Percentiles rank a stretch among this genome's conserved stretches.
phyloP scores from a whole-genome alignment of 345 rosid species.

The Dovyalis caffra region DNA sequence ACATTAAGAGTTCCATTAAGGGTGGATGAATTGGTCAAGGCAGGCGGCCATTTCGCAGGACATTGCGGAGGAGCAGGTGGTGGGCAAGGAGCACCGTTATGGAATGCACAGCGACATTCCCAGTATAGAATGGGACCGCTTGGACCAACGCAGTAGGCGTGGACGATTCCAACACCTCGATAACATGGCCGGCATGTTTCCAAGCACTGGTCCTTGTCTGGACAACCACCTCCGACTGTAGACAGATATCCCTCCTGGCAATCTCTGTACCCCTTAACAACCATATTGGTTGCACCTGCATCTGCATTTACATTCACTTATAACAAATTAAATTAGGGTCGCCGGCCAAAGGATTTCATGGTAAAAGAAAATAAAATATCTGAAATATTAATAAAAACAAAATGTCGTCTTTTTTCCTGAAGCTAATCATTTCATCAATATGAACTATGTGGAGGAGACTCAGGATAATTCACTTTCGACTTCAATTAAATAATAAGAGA shows the following conservation, averaged over 20 bases:
- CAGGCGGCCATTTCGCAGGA: neutral
- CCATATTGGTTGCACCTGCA: neutral
- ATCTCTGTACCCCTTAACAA: neutral
- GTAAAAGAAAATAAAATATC: neutral
- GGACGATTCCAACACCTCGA: neutral
- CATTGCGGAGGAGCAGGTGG: neutral
- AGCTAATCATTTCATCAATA: neutral
- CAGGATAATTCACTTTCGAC: too few species aligned
- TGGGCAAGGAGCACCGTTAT: constrained; percentile 12
- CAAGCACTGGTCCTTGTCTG: neutral
- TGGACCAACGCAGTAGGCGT: neutral
- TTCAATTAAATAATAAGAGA: too few species aligned
- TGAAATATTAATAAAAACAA: neutral
- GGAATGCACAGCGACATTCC: constrained; percentile 11
- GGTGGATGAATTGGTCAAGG: neutral
- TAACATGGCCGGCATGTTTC: constrained; percentile 9
- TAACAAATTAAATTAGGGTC: neutral
- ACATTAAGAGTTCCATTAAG: neutral
- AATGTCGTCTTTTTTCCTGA: too few species aligned
- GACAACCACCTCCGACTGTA: neutral
- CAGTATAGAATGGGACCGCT: neutral
- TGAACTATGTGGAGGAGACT: too few species aligned
- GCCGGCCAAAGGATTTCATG: neutral
- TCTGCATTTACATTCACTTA: too few species aligned
- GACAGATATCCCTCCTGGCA: neutral